phyloP scores from a whole-genome alignment of 352 stramenopile species.

The Phytophthora hybrid region DNA sequence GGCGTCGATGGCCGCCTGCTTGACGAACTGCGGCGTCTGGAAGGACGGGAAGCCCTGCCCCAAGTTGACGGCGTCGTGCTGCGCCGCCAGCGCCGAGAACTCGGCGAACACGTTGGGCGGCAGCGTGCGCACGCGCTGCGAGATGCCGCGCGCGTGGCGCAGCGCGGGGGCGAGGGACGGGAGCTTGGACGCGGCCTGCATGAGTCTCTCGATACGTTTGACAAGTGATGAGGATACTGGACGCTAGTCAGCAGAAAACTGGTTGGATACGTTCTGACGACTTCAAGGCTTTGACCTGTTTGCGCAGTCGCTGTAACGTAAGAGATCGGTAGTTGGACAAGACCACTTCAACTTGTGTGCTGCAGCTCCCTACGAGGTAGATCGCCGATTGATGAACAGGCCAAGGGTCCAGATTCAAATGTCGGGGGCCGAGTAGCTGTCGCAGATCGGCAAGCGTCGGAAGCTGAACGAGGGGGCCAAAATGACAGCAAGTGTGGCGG shows the following conservation, averaged over 20 bases:
- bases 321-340: too few species aligned
- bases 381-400: too few species aligned
- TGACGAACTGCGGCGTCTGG: constrained; percentile 91
- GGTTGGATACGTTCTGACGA: not conserved
- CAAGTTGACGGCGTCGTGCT: constrained; percentile 93
- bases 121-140: constrained; percentile 66
- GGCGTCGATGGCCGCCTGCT: constrained; percentile 86
- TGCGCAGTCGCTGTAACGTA: too few species aligned
- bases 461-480: too few species aligned
- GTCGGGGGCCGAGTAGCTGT: too few species aligned
- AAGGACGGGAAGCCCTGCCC: constrained; percentile 98
- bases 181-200: constrained; percentile 18
- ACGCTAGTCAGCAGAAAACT: not conserved
- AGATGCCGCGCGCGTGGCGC: constrained; percentile 52
- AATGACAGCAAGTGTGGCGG: too few species aligned
- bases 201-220: not conserved
- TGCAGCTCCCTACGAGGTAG: too few species aligned
- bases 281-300: not conserved
- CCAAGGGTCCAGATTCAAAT: too few species aligned
- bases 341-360: too few species aligned
- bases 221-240: not conserved
- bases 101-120: constrained; percentile 89
- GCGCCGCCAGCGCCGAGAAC: constrained; percentile 84
- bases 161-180: constrained; percentile 6
- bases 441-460: too few species aligned